Evolutionary conservation across 208 protist genomes (phyloP), one percentile per base, ranked within the genome.

Genomic region (Trypanosoma rangeli): DNA sequence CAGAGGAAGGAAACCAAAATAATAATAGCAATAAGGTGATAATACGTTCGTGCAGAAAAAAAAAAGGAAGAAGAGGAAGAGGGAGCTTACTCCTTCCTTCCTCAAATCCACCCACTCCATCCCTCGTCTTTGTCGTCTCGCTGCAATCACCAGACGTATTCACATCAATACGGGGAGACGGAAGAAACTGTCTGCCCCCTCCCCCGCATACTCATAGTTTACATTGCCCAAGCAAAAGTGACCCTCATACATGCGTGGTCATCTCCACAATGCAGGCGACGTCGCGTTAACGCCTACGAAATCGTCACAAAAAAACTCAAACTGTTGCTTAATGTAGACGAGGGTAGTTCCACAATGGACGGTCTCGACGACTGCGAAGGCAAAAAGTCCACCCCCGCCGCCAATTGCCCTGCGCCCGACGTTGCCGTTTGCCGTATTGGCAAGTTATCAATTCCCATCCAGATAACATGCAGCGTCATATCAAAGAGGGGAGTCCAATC

Each of bases 261-360:
- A 9, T 16, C 5, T 18, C 8, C 3, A 46, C 42, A 16, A 44
- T 46, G 18, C 22, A 22, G 24, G n/a, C 22, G 49, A 2, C 49
- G 39, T 18, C 7, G 12, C 0, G 22, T 24, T 33, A 29, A 39
- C 28, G 35, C 22, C 31, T 70, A 76, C 42, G 64, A 76, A 49
- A 76, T 56, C 16, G 37, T 64, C 46, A 77, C 46, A 55, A 77
- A 77, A 29, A 68, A 77, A 24, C 64, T 55, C 35, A 68, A 50
- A 58, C 72, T 77, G 24, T 61, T 61, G 33, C n/a, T 22, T 26
- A 76, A 31, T 1, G 48, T 8, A 56, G 49, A 55, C 8, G 39
- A 13, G 28, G 46, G 16, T 20, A 5, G 2, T 13, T 22, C 46
- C 29, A 12, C 42, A 44, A 22, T 33, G 46, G 55, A 44, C 26